Conservation (phyloP, 331 rosid species). For the Quercus phellos region DNA sequence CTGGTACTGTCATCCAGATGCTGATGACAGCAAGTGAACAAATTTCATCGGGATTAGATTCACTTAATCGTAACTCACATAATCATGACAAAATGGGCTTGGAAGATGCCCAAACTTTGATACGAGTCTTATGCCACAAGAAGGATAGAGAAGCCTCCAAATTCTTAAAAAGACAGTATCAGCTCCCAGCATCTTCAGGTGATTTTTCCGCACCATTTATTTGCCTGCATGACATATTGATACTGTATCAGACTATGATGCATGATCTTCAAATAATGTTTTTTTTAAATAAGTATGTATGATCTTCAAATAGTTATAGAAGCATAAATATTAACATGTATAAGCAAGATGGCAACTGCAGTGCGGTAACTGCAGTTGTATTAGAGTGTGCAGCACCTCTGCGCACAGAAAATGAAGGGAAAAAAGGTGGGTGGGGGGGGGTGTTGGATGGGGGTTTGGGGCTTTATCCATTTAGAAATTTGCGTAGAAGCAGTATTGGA, state of each 20-base stretch:
- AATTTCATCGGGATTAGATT: conserved; percentile 32
- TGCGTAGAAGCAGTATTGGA: not conserved
- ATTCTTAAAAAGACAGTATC: conserved; percentile 44
- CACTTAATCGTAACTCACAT: conserved; percentile 16
- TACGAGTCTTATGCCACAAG: conserved; percentile 54
- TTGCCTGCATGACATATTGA: not conserved
- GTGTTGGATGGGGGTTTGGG: not conserved
- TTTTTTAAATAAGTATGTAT: too few relatives aligned
- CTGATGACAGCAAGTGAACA: conserved; percentile 50
- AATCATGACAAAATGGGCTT: conserved; percentile 17
- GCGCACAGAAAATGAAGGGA: not conserved
- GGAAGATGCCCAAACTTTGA: conserved; percentile 35
- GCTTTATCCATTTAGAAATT: not conserved
- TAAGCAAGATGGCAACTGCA: not conserved
- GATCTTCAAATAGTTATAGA: not conserved
- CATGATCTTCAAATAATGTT: too few relatives aligned
- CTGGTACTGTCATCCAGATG: conserved; percentile 43
- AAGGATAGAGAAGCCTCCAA: conserved; percentile 49
- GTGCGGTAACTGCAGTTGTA: not conserved
- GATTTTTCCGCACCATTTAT: not conserved
- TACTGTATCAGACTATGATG: not conserved
- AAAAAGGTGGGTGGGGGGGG: not conserved
- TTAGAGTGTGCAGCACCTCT: not conserved
- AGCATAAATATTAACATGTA: not conserved
- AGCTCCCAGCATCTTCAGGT: conserved; percentile 59